A percentile compares a stretch with the other conserved stretches of the same genome.
These are phyloP conservation scores for Neurospora sp. DNA, from an alignment of 495 filamentous ascomycete species.

Conservation along the genomic window DNA sequence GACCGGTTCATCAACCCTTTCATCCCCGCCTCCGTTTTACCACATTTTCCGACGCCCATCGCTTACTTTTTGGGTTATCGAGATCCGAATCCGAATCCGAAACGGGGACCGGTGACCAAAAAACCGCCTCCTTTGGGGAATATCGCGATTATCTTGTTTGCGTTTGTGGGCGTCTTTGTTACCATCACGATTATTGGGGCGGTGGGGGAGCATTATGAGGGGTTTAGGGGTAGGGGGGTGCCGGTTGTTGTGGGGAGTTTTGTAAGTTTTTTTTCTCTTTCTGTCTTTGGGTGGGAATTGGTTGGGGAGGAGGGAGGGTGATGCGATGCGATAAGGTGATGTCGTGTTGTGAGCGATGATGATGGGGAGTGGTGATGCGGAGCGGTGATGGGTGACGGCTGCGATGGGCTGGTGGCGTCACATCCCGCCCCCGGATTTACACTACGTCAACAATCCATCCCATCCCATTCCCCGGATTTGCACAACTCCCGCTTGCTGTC, in stretches of 20 bases:
- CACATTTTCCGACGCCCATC: slow-evolving; percentile 30
- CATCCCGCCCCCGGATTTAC: neutral
- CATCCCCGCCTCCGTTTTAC: slow-evolving; percentile 42
- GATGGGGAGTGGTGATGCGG: too few species aligned
- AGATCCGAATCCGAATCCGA: neutral
- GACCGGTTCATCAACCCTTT: slow-evolving; percentile 54
- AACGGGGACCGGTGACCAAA: neutral
- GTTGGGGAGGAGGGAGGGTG: neutral
- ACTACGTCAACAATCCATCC: neutral
- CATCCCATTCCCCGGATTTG: too few species aligned
- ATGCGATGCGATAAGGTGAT: neutral
- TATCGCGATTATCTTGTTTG: slow-evolving; percentile 38
- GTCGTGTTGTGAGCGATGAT: too few species aligned
- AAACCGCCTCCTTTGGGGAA: slow-evolving; percentile 30
- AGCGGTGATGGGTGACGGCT: too few species aligned
- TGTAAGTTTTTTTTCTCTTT: slow-evolving; percentile 21
- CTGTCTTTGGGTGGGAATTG: neutral
- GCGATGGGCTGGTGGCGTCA: neutral
- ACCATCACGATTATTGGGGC: slow-evolving; percentile 39
- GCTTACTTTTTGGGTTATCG: slow-evolving; percentile 46
- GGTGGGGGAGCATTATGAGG: slow-evolving; percentile 26
- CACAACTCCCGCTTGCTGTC: too few species aligned
- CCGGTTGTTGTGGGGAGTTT: slow-evolving; percentile 44
- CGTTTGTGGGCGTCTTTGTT: slow-evolving; percentile 44
- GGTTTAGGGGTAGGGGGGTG: slow-evolving; percentile 25